A percentile compares a stretch with the other conserved stretches of the same genome.
Conservation (phyloP, 257 asterid genomes). For the Solanum gandarillasii region DNA sequence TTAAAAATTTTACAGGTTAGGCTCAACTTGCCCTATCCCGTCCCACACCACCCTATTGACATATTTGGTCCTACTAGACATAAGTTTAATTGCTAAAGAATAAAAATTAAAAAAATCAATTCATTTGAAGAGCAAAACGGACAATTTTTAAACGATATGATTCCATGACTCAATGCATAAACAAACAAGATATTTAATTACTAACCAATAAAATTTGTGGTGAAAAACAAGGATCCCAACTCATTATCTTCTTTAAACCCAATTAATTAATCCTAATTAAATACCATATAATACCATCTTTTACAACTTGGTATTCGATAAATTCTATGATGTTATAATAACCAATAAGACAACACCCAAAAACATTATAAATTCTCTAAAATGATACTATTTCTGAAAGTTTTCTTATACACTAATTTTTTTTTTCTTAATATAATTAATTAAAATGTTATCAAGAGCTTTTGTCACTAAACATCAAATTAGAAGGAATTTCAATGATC, state of each 20-base stretch:
- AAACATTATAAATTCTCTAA: background rate
- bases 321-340: background rate
- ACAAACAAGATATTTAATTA: background rate
- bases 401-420: background rate
- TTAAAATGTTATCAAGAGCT: slow-evolving; percentile 35
- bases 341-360: background rate
- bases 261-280: background rate
- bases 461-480: slow-evolving; percentile 18
- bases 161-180: background rate
- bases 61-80: background rate
- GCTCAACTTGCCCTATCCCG: no score
- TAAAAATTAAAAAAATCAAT: no score
- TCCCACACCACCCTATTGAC: background rate
- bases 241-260: background rate
- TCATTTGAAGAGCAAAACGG: background rate
- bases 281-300: background rate
- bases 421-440: background rate
- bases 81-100: background rate
- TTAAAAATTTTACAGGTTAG: no score
- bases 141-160: background rate
- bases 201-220: background rate
- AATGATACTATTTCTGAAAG: background rate
- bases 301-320: background rate
- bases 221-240: background rate
- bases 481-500: slow-evolving; percentile 7